These are phyloP conservation scores for Articulospora tetracladia DNA, from an alignment of 495 filamentous ascomycete species.

Conservation along the genomic window DNA sequence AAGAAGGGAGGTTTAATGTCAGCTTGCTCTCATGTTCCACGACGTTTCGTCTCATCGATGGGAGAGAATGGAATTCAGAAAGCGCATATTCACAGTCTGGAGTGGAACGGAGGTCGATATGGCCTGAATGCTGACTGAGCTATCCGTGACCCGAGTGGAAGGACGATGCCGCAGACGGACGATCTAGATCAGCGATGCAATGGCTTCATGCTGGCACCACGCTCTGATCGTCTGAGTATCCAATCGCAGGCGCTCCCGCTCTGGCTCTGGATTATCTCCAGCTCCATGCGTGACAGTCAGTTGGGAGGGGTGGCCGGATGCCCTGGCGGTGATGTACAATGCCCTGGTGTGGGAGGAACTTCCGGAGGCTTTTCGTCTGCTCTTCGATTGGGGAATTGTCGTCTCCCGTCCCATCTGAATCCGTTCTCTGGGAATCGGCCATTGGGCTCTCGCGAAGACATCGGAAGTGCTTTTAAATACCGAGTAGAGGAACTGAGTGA, in stretches of 20 bases:
- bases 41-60: not conserved
- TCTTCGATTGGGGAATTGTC: no score
- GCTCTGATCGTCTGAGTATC: not conserved
- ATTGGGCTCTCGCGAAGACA: not conserved
- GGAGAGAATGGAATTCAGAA: not conserved
- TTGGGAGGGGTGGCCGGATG: not conserved
- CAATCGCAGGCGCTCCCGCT: not conserved
- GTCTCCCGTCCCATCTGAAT: no score
- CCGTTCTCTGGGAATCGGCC: no score
- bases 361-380: not conserved
- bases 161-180: not conserved
- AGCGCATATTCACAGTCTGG: no score
- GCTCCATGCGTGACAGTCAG: not conserved
- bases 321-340: not conserved
- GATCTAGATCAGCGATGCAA: slow-evolving; percentile 1
- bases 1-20: not conserved
- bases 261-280: not conserved
- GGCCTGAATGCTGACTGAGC: not conserved
- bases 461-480: no score
- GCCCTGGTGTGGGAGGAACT: not conserved
- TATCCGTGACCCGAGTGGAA: not conserved
- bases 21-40: not conserved
- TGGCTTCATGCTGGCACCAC: not conserved
- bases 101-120: not conserved
- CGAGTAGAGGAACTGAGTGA: not conserved